Conservation (phyloP, 371 early-diverging fungal genomes). For the Chytridium lagenaria region DNA sequence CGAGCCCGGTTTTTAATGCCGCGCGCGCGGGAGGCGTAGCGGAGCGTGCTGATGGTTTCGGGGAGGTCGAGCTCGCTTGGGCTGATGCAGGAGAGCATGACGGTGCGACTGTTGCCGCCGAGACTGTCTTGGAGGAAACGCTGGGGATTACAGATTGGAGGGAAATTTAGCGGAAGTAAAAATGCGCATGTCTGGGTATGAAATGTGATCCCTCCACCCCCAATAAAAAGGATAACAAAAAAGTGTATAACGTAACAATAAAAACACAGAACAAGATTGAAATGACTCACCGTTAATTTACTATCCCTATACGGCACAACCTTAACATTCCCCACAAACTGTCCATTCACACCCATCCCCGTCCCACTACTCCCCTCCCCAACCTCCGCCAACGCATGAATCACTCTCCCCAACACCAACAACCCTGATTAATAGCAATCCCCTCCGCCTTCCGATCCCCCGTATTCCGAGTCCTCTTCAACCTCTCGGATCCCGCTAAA, state of each 20-base stretch:
- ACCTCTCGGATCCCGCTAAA: slow-evolving; percentile 91
- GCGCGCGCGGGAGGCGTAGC: slow-evolving; percentile 83
- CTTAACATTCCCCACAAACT: background rate
- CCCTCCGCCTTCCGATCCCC: slow-evolving; percentile 76
- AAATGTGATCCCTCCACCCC: no score
- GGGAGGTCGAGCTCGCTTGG: slow-evolving; percentile 68
- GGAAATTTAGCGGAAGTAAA: background rate
- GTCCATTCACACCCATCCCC: slow-evolving; percentile 16
- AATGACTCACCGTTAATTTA: slow-evolving; percentile 88
- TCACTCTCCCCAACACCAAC: slow-evolving; percentile 95
- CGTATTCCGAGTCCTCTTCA: slow-evolving; percentile 86
- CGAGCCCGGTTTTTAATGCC: slow-evolving; percentile 75
- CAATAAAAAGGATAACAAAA: no score
- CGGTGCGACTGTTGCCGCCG: slow-evolving; percentile 81
- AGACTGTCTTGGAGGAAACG: slow-evolving; percentile 78
- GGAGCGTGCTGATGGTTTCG: slow-evolving; percentile 89
- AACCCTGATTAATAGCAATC: slow-evolving; percentile 90
- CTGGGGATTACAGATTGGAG: background rate
- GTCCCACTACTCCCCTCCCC: slow-evolving; percentile 25
- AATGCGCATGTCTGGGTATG: no score
- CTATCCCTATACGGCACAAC: slow-evolving; percentile 93
- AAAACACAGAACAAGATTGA: slow-evolving; percentile 40
- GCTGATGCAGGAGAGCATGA: slow-evolving; percentile 90
- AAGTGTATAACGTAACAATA: no score
- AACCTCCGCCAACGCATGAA: slow-evolving; percentile 72